Evolutionary conservation across 768 basidiomycete species (phyloP), one percentile per base, ranked within the genome.

Genomic region (Daedalea quercina): DNA sequence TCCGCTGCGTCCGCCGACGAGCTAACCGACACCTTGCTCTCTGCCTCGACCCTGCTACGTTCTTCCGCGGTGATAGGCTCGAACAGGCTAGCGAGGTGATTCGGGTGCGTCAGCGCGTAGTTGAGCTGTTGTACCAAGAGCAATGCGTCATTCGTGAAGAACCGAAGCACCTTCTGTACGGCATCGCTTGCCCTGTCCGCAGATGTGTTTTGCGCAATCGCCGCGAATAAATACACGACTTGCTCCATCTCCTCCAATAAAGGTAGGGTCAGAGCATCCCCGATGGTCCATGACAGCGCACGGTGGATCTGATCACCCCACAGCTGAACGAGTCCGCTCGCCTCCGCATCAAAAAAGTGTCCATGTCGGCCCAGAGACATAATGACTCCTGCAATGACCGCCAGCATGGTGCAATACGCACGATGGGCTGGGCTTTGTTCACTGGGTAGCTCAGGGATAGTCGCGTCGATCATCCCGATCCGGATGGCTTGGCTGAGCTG

Each of bases 41-140:
- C 85, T 56, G 82, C 84, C 60, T 93, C 87, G 45, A 90, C 73
- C 46, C 74, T 73, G 0, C 69, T 68, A 7, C 86, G 79, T 60
- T 95, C 94, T 11, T 91, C 90, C 1, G 77, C 65, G 0, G 87
- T 86, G 13, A 89, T 75, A 6, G 91, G 85, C 53, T 94, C 90
- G 59, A 94, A 73, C 24, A 90, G 73, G 57, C 84, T 85, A 1
- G 86, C 82, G 12, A 96, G 77, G 60, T 93, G 86, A 61, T 94
- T 89, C 7, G 94, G 94, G 67, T 97, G 94, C 0, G 90, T 86
- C 44, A 95, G 75, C 0, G 90, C 88, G 58, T 94, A 93, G 67
- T 93, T 94, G 56, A 96, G 69, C 57, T 93, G 88, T 63, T 93
- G 91, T 1, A 96, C 74, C 23, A 95, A 79, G 28, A 81, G 73